Evolutionary conservation across 495 filamentous ascomycete genomes (phyloP).

Genomic region (Penicillium psychrofluorescens): DNA sequence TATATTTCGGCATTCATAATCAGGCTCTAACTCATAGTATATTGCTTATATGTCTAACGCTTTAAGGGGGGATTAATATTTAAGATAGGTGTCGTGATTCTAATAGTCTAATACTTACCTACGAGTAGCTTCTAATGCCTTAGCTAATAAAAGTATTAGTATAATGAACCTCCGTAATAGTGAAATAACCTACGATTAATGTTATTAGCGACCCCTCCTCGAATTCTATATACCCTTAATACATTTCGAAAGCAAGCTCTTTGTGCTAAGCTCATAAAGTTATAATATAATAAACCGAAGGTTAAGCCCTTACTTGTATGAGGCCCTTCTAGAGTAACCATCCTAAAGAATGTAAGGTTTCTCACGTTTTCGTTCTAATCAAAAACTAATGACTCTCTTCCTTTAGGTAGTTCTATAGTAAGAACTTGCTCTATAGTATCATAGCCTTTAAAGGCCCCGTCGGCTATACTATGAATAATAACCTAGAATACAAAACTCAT

Average conservation of each 20-base stretch:
- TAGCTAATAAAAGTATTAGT: constrained; percentile 7
- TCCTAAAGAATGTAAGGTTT: constrained; percentile 7
- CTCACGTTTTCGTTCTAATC: constrained; percentile 5
- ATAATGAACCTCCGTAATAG: background rate
- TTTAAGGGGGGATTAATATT: constrained; percentile 14
- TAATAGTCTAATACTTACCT: constrained; percentile 13
- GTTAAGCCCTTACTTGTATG: constrained; percentile 1
- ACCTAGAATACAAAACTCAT: constrained; percentile 15
- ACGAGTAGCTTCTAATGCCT: constrained; percentile 14
- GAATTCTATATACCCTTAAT: constrained; percentile 13
- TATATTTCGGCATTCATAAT: constrained; percentile 16
- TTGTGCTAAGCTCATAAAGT: constrained; percentile 10
- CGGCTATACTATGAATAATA: constrained; percentile 10
- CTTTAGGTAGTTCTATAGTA: constrained; percentile 3
- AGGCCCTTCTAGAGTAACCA: constrained; percentile 5
- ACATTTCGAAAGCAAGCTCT: constrained; percentile 15
- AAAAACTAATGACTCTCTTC: constrained; percentile 15
- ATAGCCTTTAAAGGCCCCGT: constrained; percentile 17
- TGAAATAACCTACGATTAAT: constrained; percentile 7
- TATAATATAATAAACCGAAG: constrained; percentile 9
- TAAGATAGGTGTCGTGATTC: constrained; percentile 16
- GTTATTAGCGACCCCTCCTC: constrained; percentile 9
- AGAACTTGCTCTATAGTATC: constrained; percentile 10
- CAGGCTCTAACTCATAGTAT: constrained; percentile 12
- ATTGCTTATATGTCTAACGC: constrained; percentile 13